Evolutionary conservation across 2,329 filamentous ascomycete genomes (phyloP).

Genomic region (Diaporthe vaccinii): DNA sequence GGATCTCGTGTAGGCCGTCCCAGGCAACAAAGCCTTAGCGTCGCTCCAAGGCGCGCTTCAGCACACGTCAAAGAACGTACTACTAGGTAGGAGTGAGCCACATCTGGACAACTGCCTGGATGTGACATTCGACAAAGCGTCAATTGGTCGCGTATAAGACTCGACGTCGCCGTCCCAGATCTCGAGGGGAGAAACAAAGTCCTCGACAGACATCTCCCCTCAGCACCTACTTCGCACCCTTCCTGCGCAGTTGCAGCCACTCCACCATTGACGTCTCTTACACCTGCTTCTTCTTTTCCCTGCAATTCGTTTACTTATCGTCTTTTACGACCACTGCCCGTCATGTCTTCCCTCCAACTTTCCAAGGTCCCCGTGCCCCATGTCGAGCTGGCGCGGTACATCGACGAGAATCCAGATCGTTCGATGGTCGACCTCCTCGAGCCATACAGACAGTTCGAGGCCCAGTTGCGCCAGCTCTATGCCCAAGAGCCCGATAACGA

Average conservation of each 20-base stretch:
- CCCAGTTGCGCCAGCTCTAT: conserved; percentile 74
- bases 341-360: conserved; percentile 55
- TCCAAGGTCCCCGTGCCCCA: conserved; percentile 63
- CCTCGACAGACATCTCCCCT: neutral
- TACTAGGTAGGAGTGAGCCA: neutral
- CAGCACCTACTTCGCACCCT: neutral
- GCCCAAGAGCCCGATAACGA: conserved; percentile 76
- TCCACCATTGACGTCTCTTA: neutral
- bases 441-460: conserved; percentile 78
- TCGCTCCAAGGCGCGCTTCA: conserved; percentile 27
- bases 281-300: neutral
- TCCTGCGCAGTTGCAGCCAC: neutral
- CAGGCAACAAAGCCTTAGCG: conserved; percentile 32
- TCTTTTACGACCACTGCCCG: conserved; percentile 13
- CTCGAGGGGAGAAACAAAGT: neutral
- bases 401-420: conserved; percentile 66
- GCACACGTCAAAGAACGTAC: neutral
- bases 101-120: conserved; percentile 18
- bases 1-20: conserved; percentile 32
- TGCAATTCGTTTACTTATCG: neutral
- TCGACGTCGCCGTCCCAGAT: neutral
- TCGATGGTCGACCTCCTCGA: conserved; percentile 70
- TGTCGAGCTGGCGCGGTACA: conserved; percentile 62
- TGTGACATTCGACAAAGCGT: neutral
- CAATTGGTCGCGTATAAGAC: conserved; percentile 16